Percentiles rank a stretch among this genome's conserved stretches.
Conservation (phyloP, 2,329 filamentous ascomycete genomes). For the Ceratocystis colombiana region DNA sequence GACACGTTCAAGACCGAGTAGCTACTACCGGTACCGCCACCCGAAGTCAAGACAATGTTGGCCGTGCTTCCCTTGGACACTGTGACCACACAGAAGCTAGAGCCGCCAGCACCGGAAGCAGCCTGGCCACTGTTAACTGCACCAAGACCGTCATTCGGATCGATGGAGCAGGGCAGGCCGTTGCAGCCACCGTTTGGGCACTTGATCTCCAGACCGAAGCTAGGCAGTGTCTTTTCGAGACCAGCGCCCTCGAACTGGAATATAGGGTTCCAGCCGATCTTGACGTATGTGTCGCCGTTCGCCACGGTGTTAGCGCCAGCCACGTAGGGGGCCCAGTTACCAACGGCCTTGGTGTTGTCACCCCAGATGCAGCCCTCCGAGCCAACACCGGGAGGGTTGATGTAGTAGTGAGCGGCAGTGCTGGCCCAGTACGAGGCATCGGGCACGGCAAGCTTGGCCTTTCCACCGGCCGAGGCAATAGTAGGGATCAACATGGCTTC, state of each 20-base stretch:
- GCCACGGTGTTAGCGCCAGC: conserved; percentile 61
- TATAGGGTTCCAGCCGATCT: conserved; percentile 69
- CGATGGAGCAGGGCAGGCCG: conserved; percentile 64
- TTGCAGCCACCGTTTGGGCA: conserved; percentile 58
- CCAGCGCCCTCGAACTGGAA: conserved; percentile 53
- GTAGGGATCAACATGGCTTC: conserved; percentile 77
- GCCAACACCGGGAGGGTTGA: conserved; percentile 62
- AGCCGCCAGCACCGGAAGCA: conserved; percentile 54
- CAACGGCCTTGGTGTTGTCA: conserved; percentile 48
- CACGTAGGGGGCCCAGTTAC: conserved; percentile 71
- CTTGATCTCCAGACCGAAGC: conserved; percentile 59
- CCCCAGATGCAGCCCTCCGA: conserved; percentile 64
- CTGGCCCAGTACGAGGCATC: conserved; percentile 58
- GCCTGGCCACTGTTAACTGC: conserved; percentile 47
- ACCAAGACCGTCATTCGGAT: conserved; percentile 48
- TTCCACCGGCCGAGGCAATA: conserved; percentile 46
- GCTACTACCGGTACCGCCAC: conserved; percentile 35
- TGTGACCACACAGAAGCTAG: conserved; percentile 66
- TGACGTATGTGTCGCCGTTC: conserved; percentile 59
- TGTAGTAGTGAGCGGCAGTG: conserved; percentile 70
- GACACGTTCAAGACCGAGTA: not conserved
- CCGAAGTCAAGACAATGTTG: conserved; percentile 53
- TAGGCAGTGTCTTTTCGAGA: conserved; percentile 48
- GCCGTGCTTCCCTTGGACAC: conserved; percentile 56
- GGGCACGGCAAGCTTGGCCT: conserved; percentile 54